Evolutionary conservation across 179 eudicot species (phyloP), one percentile per base, ranked within the genome.

Genomic region (Nepenthes alata): DNA sequence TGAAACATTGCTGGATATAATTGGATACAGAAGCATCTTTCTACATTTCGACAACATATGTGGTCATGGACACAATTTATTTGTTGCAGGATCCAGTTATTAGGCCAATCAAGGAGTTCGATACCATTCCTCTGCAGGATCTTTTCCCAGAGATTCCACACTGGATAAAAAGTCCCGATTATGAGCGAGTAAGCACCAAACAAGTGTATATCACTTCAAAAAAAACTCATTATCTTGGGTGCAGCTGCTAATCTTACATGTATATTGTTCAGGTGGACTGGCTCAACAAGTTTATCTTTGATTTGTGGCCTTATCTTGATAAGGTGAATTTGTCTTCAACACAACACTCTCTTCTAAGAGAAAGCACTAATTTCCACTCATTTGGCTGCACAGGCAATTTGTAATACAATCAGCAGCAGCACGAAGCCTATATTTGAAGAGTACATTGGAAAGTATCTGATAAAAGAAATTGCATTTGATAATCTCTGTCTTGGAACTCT

Each of bases 121-220:
- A 89, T 74, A 51, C 69, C 10, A 64, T 38, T 50, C 37, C 75
- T 58, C 35, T 86, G 61, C 77, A 75, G 55, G 87, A 82, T 60
- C 56, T 86, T 16, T 51, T 86, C 57, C 89, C 91, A 0, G 86
- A 83, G 72, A 84, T 89, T 66, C 98, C 98, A 37, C 53, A 76
- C 15, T 91, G 98, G 98, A 80, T 91, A 47, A 91, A 91, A 70
- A 83, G 80, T 77, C 95, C 96, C n/a, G 98, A 91, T 73, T 89
- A 84, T 78, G 98, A 89, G 16, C 74, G 98, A 70, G 98, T 90
- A 77, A 72, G 81, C 59, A 8, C 51, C n/a, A 0, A 54, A 36
- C 45, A 6, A 50, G 2, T 10, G 13, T 47, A 2, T n/a, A 6
- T 16, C 44, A 47, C 12, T 47, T 48, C 35, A 36, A 4, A 15